A percentile compares a stretch with the other conserved stretches of the same genome.
Conservation (phyloP, 1,284 basidiomycete species). For the Cerioporus squamosus region DNA sequence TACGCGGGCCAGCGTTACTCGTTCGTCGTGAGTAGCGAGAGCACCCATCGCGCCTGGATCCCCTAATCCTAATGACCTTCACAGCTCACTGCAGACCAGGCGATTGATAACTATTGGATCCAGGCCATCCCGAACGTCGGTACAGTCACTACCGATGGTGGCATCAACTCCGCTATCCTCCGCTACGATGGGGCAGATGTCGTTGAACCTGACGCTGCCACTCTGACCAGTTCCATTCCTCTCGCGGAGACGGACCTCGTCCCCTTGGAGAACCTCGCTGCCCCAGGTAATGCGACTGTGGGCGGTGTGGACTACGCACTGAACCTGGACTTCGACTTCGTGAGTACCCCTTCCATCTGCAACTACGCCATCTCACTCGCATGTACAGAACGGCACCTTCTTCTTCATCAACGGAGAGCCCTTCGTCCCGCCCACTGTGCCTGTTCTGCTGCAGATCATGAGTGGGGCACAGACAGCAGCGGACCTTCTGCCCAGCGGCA, state of each 20-base stretch:
- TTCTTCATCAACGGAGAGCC: constrained; percentile 31
- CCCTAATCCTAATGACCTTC: not conserved
- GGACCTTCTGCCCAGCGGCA: constrained; percentile 34
- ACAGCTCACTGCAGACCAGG: constrained; percentile 17
- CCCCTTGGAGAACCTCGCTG: constrained; percentile 16
- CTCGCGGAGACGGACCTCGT: constrained; percentile 35
- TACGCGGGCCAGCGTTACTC: constrained; percentile 44
- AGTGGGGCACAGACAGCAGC: constrained; percentile 33
- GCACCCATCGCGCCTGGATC: no score
- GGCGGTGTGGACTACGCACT: constrained; percentile 35
- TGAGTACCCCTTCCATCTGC: constrained; percentile 10
- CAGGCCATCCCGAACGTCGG: constrained; percentile 34
- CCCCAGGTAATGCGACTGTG: constrained; percentile 26
- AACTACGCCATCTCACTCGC: not conserved
- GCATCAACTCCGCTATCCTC: constrained; percentile 38
- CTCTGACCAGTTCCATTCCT: constrained; percentile 24
- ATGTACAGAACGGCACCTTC: not conserved
- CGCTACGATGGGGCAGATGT: constrained; percentile 39
- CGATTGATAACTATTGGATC: constrained; percentile 17
- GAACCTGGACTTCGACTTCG: constrained; percentile 27
- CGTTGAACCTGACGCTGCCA: constrained; percentile 45
- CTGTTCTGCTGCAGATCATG: constrained; percentile 41
- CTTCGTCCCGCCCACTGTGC: constrained; percentile 32
- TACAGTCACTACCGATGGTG: constrained; percentile 34
- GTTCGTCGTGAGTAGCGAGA: constrained; percentile 32